Conservation (phyloP, 2,329 filamentous ascomycete species). For the Mycosphaerella arachidis region DNA sequence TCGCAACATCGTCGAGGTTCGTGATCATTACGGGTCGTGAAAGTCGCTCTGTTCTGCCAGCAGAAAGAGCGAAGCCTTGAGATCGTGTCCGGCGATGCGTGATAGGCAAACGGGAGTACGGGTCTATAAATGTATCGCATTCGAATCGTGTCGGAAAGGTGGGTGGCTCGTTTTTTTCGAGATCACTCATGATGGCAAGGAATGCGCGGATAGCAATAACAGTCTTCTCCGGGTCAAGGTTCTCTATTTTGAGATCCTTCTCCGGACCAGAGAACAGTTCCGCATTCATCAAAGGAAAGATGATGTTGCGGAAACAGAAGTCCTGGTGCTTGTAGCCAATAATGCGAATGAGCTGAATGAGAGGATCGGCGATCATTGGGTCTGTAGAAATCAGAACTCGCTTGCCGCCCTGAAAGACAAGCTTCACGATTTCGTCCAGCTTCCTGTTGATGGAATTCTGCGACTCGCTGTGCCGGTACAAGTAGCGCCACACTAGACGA, state of each 20-base stretch:
- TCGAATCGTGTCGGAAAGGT: conserved; percentile 71
- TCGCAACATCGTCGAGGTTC: conserved; percentile 67
- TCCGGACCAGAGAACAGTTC: conserved; percentile 64
- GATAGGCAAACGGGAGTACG: conserved; percentile 34
- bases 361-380: conserved; percentile 74
- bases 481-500: conserved; percentile 86
- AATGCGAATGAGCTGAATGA: conserved; percentile 90
- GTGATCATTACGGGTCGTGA: conserved; percentile 59
- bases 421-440: conserved; percentile 80
- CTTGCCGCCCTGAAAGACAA: conserved; percentile 76
- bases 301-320: conserved; percentile 83
- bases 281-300: conserved; percentile 93
- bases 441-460: conserved; percentile 66
- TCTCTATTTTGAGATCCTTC: conserved; percentile 80
- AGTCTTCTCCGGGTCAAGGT: conserved; percentile 91
- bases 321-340: conserved; percentile 93
- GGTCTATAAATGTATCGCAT: conserved; percentile 42
- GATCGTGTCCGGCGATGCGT: conserved; percentile 34
- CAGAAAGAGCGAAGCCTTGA: conserved; percentile 35
- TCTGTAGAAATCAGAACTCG: conserved; percentile 80
- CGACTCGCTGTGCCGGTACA: conserved; percentile 73
- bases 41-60: conserved; percentile 58
- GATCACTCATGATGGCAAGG: conserved; percentile 83
- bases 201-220: conserved; percentile 97
- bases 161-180: conserved; percentile 80